Evolutionary conservation across 1,139 yeast species (phyloP), one percentile per base, ranked within the genome.

Genomic region (Magnusiomyces paraingens): DNA sequence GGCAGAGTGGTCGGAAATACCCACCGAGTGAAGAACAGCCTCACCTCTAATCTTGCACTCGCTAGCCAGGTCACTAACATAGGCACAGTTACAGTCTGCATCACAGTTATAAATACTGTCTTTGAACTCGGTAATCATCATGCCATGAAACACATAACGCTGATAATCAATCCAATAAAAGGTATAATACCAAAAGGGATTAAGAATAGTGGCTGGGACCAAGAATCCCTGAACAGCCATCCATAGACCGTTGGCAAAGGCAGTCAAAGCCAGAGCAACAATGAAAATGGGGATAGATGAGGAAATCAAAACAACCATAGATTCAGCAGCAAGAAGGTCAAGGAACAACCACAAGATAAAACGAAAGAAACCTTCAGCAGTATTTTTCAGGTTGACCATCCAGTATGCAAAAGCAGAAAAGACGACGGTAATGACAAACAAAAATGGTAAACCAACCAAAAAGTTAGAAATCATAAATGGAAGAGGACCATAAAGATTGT

Each of bases 161-260:
- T 73, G 76, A 59, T 71, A 72, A 57, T 73, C 66, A 47, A 73
- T 62, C 75, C 75, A 72, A 59, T 73, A 70, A 60, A 73, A 72
- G 0, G 74, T 71, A 56, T 71, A 71, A 58, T 69, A 68, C 76
- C 75, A 73, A 58, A 73, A 73, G 2, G 56, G 65, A 55, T 73
- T 73, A 55, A 73, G 65, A 17, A 71, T 62, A n/a, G 61, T 64
- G 18, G 68, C 59, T 8, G 70, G 62, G 2, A 73, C 76, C 51
- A 71, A 59, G 51, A 71, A 71, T 4, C 78, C 77, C 41, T 76
- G 76, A 12, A 74, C 76, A 12, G 73, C 69, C 74, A 73, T 75
- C 75, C 78, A 75, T 49, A 75, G 66, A 6, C 77, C 76, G 57
- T 73, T 73, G 39, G 71, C 65, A 59, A 73, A 73, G 1, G 77